Base-by-base conservation (phyloP, 345 rosid species). In the Corchorus olitorius region DNA sequence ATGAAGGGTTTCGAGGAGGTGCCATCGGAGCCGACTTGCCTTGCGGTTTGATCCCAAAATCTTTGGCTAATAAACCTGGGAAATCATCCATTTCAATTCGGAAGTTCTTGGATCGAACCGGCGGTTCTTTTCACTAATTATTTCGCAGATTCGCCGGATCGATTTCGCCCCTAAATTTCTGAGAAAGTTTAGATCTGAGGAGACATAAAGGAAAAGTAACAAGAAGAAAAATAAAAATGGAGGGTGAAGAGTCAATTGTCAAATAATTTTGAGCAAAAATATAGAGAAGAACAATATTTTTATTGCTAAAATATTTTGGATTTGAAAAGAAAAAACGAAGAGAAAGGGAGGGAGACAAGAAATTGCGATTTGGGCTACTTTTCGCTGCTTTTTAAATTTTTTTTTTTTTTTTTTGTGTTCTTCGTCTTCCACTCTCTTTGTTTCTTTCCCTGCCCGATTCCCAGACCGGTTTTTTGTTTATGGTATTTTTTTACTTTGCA, bases 21-120 rank as follows among this genome's bases (percentile, higher is more conserved):
- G 92, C 89, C 97, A 92, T 92, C 48, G 94, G 94, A 19, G 92
- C 93, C 17, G 93, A 83, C 76, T 90, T 92, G 11, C 94, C 97
- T 34, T 90, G 97, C 50, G 93, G 97, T 55, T 87, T 90, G 82
- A 82, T 82, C 55, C 93, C 93, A 70, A 85, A 87, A 82, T 92
- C 97, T 27, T 88, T 84, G 17, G 88, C 82, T 45, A 90, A 76
- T 15, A 90, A 52, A 12, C 89, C 90, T 17, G 91, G 87, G 60
- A 92, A 90, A 75, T 92, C 97, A 63, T 92, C 97, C 97, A 92
- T 90, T 43, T 69, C 45, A 69, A 53, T 39, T 11, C 48, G 61
- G 72, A 68, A 39, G 43, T 50, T 72, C 5, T 67, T 48, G 72
- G 55, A 17, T 41, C 50, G 14, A 53, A 35, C 60, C 72, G 54